Base-by-base conservation (phyloP, 257 asterid genomes). In the Solanum tacnaense region DNA sequence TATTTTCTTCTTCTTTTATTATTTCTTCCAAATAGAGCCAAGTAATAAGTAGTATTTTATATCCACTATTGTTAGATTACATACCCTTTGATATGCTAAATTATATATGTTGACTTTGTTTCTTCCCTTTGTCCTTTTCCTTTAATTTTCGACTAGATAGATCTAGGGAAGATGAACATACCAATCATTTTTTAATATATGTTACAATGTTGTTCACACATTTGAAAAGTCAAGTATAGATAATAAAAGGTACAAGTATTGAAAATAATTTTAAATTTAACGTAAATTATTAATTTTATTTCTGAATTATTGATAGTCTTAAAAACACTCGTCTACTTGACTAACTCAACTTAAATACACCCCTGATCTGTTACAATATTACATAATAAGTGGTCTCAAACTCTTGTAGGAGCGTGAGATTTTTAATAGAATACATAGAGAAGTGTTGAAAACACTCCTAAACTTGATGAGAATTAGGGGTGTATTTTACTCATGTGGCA, bases 231-330 rank as follows among this genome's bases (percentile, higher is more conserved):
- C 36, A 52, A 52, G 62, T 52, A 56, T 56, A 6, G 6, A 56
- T 6, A 56, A 56, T 18, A 56, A 56, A 56, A 56, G 11, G 3
- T 16, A 52, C 2, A 0, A 52, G 2, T 52, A 52, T 52, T 52
- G n/a, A 52, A 52, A 52, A 56, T 1, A 56, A 9, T 2, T 52
- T 18, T 20, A 0, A 0, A 56, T 0, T 56, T 56, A 7, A 56
- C 11, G 10, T 56, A 7, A 56, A 56, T 56, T 56, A 56, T 56
- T 20, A 56, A 4, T 56, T 56, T 56, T 2, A 20, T 56, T 0
- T 56, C 0, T 56, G 2, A 7, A 20, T 3, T 3, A 7, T 56
- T 56, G 25, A 56, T 20, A 20, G 1, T 0, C 0, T 7, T 56
- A 56, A 56, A 56, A 46, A 1, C 1, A 56, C 9, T 18, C 2